Evolutionary conservation across 169 alveolate genomes (phyloP), one percentile per base, ranked within the genome.

Genomic region (Pseudocohnilembus persalinus): DNA sequence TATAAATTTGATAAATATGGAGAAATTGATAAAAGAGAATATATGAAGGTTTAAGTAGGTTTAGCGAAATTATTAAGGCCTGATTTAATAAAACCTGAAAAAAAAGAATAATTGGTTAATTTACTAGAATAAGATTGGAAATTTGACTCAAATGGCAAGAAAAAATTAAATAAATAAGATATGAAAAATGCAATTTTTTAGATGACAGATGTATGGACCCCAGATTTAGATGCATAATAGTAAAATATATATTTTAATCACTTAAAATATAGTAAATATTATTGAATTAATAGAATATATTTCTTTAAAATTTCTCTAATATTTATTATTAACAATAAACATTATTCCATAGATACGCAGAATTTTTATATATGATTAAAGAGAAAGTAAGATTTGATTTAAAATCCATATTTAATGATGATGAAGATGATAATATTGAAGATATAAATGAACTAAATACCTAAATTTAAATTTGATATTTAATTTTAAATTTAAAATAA

Each of bases 181-280:
- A 78, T 85, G 73, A 78, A 33, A 34, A 78, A 85, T n/a, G 73
- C 85, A 25, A 72, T 85, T 30, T 85, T 85, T 79, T 85, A 85
- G 35, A 68, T 85, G 32, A 85, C 73, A 0, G 89, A 85, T n/a
- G 78, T 81, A 29, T 85, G 89, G 89, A 85, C 89, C 29, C 89
- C 89, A 16, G 75, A 73, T 78, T 74, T 85, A 73, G 68, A 49
- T 49, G 26, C 32, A 30, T 26, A 29, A n/a, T 31, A 77, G 28
- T 77, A n/a, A 31, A n/a, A 4, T 1, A 24, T 0, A 31, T 24
- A 31, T 77, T 29, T 26, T 29, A 15, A 32, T 6, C 27, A 1
- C 6, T 35, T 15, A 25, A 28, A 49, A 49, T n/a, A n/a, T n/a
- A n/a, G n/a, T n/a, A n/a, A n/a, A n/a, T n/a, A n/a, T n/a, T n/a